Evolutionary conservation across 306 rosid genomes (phyloP).

Genomic region (Vigna reflexopilosa): DNA sequence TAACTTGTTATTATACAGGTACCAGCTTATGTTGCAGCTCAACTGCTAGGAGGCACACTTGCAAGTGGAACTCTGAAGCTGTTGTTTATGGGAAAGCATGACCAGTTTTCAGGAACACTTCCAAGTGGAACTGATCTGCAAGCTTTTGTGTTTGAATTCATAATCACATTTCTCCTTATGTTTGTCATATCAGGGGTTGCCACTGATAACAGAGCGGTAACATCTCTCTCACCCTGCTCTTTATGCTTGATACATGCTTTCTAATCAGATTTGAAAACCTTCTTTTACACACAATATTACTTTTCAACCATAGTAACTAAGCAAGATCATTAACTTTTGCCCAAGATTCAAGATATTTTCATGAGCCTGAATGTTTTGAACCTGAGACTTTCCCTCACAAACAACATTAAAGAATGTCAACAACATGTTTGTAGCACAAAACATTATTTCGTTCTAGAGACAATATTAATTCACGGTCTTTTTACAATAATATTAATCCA

Average conservation of each 20-base stretch:
- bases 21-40: constrained; percentile 68
- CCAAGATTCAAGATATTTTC: too few relatives aligned
- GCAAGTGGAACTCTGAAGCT: constrained; percentile 80
- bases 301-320: too few relatives aligned
- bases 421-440: too few relatives aligned
- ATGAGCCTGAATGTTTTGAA: too few relatives aligned
- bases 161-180: constrained; percentile 85
- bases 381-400: too few relatives aligned
- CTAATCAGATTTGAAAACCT: too few relatives aligned
- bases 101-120: constrained; percentile 67
- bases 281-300: too few relatives aligned
- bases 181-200: constrained; percentile 80
- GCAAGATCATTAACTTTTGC: too few relatives aligned
- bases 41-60: constrained; percentile 72
- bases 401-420: too few relatives aligned
- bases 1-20: constrained; percentile 51
- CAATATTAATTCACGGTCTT: not conserved
- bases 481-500: not conserved
- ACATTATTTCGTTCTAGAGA: too few relatives aligned
- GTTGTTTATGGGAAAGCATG: constrained; percentile 52
- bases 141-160: constrained; percentile 78
- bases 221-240: not conserved
- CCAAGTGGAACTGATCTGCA: constrained; percentile 64
- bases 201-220: constrained; percentile 86
- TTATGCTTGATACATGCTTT: not conserved